Base-by-base conservation (phyloP, 1,284 basidiomycete species). In the Puccinia coronata region DNA sequence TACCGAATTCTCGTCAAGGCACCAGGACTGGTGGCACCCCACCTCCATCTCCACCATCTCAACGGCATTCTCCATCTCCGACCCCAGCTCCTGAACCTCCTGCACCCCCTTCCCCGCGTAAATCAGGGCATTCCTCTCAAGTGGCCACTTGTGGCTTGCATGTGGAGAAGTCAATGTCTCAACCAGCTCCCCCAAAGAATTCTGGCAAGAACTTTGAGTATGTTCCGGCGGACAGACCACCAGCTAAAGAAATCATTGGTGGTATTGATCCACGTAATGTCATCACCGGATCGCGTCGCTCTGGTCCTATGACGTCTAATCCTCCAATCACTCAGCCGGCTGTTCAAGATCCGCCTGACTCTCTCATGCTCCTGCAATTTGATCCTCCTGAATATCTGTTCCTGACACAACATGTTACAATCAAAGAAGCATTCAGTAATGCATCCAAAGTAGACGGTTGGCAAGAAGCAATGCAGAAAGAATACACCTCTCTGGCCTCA, bases 1-100 rank as follows among this genome's bases (percentile, higher is more conserved):
- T 6, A 16, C 25, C 25, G 28, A 69, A 49, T 49, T 81, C 83
- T 31, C 84, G 85, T n/a, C n/a, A n/a, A n/a, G 0, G 86, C 86
- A 0, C 84, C 83, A 1, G 86, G 86, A 20, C 57, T 61, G 41
- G 53, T 16, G 12, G 43, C 9, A 34, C 28, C 49, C 4, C 4
- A 53, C 28, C 25, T 20, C n/a, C n/a, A n/a, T n/a, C n/a, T n/a
- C n/a, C n/a, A n/a, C n/a, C n/a, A n/a, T n/a, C n/a, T n/a, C n/a
- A n/a, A n/a, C n/a, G n/a, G n/a, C n/a, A n/a, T n/a, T n/a, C n/a
- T n/a, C n/a, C n/a, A n/a, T n/a, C n/a, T n/a, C n/a, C n/a, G n/a
- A n/a, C n/a, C n/a, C n/a, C n/a, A n/a, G n/a, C n/a, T n/a, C n/a
- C n/a, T n/a, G n/a, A n/a, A n/a, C n/a, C n/a, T n/a, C n/a, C n/a